Evolutionary conservation across 352 stramenopile genomes (phyloP).

Genomic region (Pilasporangium apinafurcum): DNA sequence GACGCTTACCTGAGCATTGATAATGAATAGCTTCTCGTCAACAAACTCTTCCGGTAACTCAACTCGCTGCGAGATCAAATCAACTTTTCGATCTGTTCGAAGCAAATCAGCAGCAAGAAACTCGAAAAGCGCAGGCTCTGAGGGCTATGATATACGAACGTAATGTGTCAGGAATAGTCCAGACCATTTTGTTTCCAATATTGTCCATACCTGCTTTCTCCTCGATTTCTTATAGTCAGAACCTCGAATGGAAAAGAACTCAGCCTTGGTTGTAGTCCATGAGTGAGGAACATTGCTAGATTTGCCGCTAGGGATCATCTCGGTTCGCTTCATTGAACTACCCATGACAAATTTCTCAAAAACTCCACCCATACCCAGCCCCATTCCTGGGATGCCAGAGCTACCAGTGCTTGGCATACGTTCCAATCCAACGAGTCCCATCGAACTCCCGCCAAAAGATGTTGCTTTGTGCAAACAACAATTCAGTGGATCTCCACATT

Average conservation of each 20-base stretch:
- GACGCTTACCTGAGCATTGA: conserved; percentile 64
- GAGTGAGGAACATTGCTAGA: conserved; percentile 50
- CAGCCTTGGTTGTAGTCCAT: conserved; percentile 36
- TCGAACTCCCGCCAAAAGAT: background rate
- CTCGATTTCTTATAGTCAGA: conserved; percentile 77
- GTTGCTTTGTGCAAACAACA: conserved; percentile 48
- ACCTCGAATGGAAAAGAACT: conserved; percentile 68
- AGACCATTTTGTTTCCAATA: background rate
- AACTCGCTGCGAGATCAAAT: conserved; percentile 70
- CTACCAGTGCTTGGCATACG: background rate
- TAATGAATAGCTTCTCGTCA: conserved; percentile 64
- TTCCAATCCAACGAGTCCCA: background rate
- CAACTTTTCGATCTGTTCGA: conserved; percentile 59
- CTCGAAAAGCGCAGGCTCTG: conserved; percentile 57
- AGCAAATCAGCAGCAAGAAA: conserved; percentile 74
- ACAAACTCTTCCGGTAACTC: conserved; percentile 49
- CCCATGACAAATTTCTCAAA: conserved; percentile 46
- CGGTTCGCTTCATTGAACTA: conserved; percentile 42
- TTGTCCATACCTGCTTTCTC: conserved; percentile 55
- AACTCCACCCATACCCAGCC: conserved; percentile 1
- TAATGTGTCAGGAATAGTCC: background rate
- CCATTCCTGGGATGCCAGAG: background rate
- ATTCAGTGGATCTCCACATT: conserved; percentile 29
- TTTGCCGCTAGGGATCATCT: conserved; percentile 36
- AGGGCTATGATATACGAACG: conserved; percentile 21